Conservation (phyloP, 306 rosid genomes). For the Citrullus mucosospermus region DNA sequence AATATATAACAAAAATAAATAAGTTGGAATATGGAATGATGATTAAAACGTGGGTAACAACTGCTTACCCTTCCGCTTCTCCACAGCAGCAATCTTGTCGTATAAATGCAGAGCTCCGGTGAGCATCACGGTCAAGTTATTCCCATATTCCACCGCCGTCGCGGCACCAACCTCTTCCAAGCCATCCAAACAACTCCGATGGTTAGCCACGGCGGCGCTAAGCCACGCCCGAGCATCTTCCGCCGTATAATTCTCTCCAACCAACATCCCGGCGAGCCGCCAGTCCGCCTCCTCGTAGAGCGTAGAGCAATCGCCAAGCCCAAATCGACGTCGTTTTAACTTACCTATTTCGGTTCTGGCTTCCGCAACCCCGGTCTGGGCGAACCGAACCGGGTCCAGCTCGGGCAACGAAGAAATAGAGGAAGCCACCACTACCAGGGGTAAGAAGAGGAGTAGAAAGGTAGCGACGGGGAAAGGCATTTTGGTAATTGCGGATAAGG, state of each 20-base stretch:
- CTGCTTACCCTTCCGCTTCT: background rate
- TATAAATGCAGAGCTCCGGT: background rate
- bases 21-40: background rate
- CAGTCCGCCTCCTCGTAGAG: background rate
- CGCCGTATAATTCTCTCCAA: background rate
- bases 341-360: background rate
- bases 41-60: background rate
- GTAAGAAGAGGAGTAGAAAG: background rate
- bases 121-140: background rate
- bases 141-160: background rate
- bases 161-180: background rate
- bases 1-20: background rate
- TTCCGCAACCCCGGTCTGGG: background rate
- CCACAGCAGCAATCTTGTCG: background rate
- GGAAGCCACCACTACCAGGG: background rate
- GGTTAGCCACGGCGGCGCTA: background rate
- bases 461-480: background rate
- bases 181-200: conserved; percentile 7
- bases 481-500: background rate
- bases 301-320: background rate
- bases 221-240: conserved; percentile 7
- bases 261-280: background rate
- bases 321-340: background rate
- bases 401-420: background rate
- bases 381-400: background rate